Conservation (phyloP, 179 eudicot species). For the Gypsophila paniculata region DNA sequence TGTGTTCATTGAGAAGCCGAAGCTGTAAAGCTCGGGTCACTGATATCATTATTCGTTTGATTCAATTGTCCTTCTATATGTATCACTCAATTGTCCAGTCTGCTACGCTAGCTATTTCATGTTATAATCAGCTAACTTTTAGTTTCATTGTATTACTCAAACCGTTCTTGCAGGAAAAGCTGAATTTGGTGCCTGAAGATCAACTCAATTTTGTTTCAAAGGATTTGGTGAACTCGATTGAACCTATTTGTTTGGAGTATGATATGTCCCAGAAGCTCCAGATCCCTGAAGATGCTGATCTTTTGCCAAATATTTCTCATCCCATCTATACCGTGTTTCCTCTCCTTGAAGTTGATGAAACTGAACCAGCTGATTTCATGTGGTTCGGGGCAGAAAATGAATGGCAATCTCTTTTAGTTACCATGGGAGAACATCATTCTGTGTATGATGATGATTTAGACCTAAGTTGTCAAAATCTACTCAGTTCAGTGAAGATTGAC, state of each 20-base stretch:
- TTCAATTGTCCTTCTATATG: background rate
- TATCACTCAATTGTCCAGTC: background rate
- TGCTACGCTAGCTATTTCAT: background rate
- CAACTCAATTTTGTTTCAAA: conserved; percentile 38
- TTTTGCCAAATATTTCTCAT: conserved; percentile 29
- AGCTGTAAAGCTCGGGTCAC: background rate
- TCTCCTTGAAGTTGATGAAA: conserved; percentile 68
- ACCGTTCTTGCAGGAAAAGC: conserved; percentile 46
- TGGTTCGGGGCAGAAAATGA: conserved; percentile 34
- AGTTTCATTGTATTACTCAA: background rate
- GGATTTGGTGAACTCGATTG: conserved; percentile 46
- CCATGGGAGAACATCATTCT: conserved; percentile 36
- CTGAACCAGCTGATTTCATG: conserved; percentile 39
- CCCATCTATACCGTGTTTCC: conserved; percentile 38
- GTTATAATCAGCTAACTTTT: background rate
- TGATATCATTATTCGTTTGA: background rate
- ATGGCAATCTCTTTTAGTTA: conserved; percentile 32
- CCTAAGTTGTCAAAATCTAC: conserved; percentile 40
- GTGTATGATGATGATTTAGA: conserved; percentile 29
- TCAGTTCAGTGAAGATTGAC: conserved; percentile 45
- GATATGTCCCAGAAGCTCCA: conserved; percentile 33
- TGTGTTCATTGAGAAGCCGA: background rate
- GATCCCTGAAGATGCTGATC: conserved; percentile 41
- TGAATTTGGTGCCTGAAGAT: conserved; percentile 27
- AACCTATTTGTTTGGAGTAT: conserved; percentile 37